Percentiles rank a stretch among this genome's conserved stretches.
Evolutionary conservation across 306 rosid genomes (phyloP).

Genomic region (Cucumis melo): DNA sequence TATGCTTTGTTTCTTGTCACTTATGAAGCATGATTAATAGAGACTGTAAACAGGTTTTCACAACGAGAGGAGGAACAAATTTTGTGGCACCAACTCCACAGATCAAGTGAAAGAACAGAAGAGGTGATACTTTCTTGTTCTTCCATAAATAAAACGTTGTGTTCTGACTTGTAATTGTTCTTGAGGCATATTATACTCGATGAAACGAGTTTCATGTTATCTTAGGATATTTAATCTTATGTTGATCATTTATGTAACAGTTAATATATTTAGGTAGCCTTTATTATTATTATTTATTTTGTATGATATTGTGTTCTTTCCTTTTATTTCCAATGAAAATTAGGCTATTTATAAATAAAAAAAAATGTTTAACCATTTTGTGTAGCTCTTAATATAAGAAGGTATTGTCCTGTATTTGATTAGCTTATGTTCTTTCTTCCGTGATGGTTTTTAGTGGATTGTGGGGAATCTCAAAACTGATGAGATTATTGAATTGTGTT

Average conservation of each 20-base stretch:
- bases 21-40: background rate
- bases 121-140: constrained; percentile 39
- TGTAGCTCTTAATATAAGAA: background rate
- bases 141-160: background rate
- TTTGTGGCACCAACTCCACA: constrained; percentile 13
- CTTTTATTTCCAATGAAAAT: too few relatives aligned
- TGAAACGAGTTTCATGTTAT: background rate
- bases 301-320: too few relatives aligned
- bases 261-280: background rate
- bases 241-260: background rate
- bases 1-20: background rate
- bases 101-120: constrained; percentile 30
- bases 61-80: constrained; percentile 28
- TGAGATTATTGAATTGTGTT: background rate
- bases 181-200: background rate
- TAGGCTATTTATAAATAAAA: too few relatives aligned
- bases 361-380: background rate
- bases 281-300: too few relatives aligned
- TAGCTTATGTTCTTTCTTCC: background rate
- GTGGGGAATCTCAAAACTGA: background rate
- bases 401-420: background rate
- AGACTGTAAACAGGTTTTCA: constrained; percentile 29
- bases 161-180: background rate
- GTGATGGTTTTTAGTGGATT: background rate
- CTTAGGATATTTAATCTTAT: background rate